Evolutionary conservation across 2,329 filamentous ascomycete species (phyloP), one percentile per base, ranked within the genome.

Genomic region (Penicillium carneum): DNA sequence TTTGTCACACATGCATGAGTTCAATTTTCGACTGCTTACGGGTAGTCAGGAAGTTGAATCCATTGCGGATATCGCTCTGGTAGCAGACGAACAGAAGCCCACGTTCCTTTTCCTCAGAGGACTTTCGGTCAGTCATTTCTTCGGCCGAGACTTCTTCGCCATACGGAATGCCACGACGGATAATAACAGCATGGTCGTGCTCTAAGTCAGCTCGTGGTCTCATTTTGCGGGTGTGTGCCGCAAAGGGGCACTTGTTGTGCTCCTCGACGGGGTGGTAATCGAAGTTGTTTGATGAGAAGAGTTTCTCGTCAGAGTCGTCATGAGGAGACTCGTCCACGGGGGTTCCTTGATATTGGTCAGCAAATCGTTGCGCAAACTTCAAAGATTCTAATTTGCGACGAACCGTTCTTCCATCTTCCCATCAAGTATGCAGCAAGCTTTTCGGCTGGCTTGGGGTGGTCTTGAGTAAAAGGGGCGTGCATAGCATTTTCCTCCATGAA

Each of bases 211-310:
- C 72, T 18, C 81, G 72, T 0, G 81, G 81, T 43, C 81, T 80
- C 42, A 77, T 81, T 72, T 83, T 83, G 43, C 81, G 81, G 31
- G 79, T 77, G 52, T 83, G 81, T 1, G 81, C 79, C 0, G 80
- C 80, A 48, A 81, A 80, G 1, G 81, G 81, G 63, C 81, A 83
- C 20, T 74, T 71, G 1, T 74, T 70, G 46, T 79, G 75, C 10
- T 69, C 69, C 12, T 66, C 46, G 6, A 59, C 20, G 2, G 68
- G 63, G 29, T 72, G 65, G 58, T 77, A 81, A 20, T 74, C 67
- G 66, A 82, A 82, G 16, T 78, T 66, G 62, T 80, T 78, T 48
- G 77, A 72, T 16, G 64, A 67, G n/a, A 69, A 77, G 18, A 80
- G 62, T 3, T 46, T 53, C 1, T 72, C 64, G 26, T 80, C 64